phyloP scores from a whole-genome alignment of 208 protist species.

The Herpetomonas muscarum region DNA sequence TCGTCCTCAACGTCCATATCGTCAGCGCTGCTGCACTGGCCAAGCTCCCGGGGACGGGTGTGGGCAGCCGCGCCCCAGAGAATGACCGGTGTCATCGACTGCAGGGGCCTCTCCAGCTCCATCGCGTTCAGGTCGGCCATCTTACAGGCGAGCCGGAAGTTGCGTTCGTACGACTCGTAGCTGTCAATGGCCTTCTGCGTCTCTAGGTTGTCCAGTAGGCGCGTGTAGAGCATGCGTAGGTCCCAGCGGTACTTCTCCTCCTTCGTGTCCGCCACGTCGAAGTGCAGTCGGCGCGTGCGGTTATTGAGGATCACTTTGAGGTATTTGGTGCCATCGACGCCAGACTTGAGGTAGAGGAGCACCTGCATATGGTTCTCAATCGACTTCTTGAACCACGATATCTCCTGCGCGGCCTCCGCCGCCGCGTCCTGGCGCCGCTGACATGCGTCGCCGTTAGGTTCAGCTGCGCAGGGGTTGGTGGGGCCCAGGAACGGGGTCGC shows the following conservation, averaged over 20 bases:
- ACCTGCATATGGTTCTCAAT: slow-evolving; percentile 68
- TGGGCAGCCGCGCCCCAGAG: slow-evolving; percentile 17
- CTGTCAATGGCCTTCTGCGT: slow-evolving; percentile 58
- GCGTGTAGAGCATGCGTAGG: slow-evolving; percentile 52
- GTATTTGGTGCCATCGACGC: slow-evolving; percentile 41
- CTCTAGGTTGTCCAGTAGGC: slow-evolving; percentile 66
- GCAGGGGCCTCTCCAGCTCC: slow-evolving; percentile 31
- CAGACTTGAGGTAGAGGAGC: slow-evolving; percentile 57
- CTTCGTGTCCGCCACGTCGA: slow-evolving; percentile 43
- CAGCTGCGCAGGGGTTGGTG: too few relatives aligned
- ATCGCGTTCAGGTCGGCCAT: slow-evolving; percentile 28
- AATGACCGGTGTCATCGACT: slow-evolving; percentile 32
- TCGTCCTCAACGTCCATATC: background rate
- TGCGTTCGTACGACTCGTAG: slow-evolving; percentile 47
- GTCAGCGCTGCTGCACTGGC: background rate
- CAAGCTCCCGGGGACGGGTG: background rate
- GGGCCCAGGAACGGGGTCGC: too few relatives aligned
- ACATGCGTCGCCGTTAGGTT: background rate
- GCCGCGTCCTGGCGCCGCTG: slow-evolving; percentile 1
- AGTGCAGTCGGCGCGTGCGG: slow-evolving; percentile 44
- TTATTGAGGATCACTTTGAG: slow-evolving; percentile 66
- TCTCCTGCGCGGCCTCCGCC: slow-evolving; percentile 31
- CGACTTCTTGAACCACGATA: slow-evolving; percentile 40
- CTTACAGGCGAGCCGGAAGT: slow-evolving; percentile 39
- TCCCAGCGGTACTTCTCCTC: slow-evolving; percentile 73